Evolutionary conservation across 176 grass and related monocot genomes (phyloP).

Genomic region (Stipa capillata): DNA sequence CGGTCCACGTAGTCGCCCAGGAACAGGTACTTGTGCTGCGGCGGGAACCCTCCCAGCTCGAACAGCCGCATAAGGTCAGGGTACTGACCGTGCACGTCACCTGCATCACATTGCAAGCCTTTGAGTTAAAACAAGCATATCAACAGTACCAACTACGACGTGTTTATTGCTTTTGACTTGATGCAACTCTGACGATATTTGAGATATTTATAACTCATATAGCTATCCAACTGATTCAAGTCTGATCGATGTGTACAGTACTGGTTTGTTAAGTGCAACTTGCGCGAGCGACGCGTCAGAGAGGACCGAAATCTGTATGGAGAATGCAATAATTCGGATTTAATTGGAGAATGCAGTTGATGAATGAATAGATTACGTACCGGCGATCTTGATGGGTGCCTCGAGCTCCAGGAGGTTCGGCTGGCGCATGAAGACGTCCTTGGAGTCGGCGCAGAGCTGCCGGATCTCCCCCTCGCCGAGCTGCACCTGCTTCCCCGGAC

Average conservation of each 20-base stretch:
- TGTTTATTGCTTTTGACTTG: neutral
- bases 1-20: conserved; percentile 70
- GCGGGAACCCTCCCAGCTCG: conserved; percentile 27
- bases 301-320: no score
- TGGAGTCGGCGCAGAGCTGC: conserved; percentile 46
- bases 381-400: conserved; percentile 54
- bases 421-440: conserved; percentile 47
- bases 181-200: neutral
- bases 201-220: no score
- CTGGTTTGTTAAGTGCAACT: no score
- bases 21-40: conserved; percentile 45
- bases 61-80: conserved; percentile 37
- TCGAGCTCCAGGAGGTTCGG: conserved; percentile 56
- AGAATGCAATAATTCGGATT: neutral
- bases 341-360: neutral
- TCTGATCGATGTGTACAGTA: no score
- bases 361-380: neutral
- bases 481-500: conserved; percentile 1
- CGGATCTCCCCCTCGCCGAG: conserved; percentile 53
- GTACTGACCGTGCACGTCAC: conserved; percentile 63
- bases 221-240: no score
- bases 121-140: neutral
- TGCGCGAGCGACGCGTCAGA: no score
- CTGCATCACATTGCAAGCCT: no score
- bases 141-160: neutral